These are phyloP conservation scores for Cercospora beticola DNA, from an alignment of 2,329 filamentous ascomycete species.

Conservation along the genomic window DNA sequence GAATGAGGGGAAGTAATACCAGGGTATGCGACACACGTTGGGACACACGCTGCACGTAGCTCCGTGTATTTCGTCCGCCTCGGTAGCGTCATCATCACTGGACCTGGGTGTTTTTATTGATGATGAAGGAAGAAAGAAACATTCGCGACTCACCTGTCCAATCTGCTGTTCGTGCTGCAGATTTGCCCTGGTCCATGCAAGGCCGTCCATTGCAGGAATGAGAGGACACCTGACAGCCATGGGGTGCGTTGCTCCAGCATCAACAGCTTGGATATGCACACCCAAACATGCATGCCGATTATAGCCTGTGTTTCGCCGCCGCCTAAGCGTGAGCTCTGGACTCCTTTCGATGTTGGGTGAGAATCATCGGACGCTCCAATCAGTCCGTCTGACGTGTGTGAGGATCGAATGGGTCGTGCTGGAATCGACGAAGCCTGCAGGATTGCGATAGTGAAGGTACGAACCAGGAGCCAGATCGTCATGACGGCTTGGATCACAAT, in stretches of 20 bases:
- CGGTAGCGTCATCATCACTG: not conserved
- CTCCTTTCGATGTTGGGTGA: not conserved
- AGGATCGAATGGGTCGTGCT: slow-evolving; percentile 44
- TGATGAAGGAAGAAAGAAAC: slow-evolving; percentile 27
- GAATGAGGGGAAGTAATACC: slow-evolving; percentile 23
- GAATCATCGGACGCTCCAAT: not conserved
- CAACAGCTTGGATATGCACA: slow-evolving; percentile 68
- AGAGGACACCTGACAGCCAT: slow-evolving; percentile 76
- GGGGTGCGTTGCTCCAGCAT: slow-evolving; percentile 82
- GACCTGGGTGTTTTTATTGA: slow-evolving; percentile 5
- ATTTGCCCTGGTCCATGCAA: slow-evolving; percentile 72
- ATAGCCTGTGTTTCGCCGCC: slow-evolving; percentile 53
- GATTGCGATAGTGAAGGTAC: slow-evolving; percentile 64
- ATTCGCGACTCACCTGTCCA: slow-evolving; percentile 78
- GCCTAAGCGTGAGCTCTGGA: not conserved
- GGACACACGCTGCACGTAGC: not conserved
- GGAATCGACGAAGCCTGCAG: slow-evolving; percentile 68
- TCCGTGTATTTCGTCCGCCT: not conserved
- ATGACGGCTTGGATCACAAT: slow-evolving; percentile 19
- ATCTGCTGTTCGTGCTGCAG: slow-evolving; percentile 69
- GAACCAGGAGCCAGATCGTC: slow-evolving; percentile 54
- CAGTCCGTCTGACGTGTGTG: slow-evolving; percentile 6
- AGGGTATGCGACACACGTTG: slow-evolving; percentile 11
- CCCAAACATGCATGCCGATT: slow-evolving; percentile 74
- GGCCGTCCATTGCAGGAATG: slow-evolving; percentile 72